These are phyloP conservation scores for Lecanicillium sp. DNA, from an alignment of 2,329 filamentous ascomycete species.

Conservation along the genomic window DNA sequence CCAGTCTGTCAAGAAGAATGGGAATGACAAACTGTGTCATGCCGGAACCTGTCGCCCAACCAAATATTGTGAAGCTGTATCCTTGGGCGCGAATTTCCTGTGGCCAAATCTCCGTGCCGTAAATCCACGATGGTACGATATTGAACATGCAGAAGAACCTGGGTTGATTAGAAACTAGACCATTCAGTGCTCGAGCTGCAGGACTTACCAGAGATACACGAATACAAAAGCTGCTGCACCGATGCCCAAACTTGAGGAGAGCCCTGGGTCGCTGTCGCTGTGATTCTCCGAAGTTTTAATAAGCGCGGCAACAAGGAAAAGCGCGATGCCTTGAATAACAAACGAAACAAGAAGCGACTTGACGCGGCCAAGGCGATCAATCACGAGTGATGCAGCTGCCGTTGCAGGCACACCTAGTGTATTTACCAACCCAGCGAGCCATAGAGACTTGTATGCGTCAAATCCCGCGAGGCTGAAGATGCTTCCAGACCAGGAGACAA, in stretches of 20 bases:
- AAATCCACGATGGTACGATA: slow-evolving; percentile 24
- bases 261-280: slow-evolving; percentile 5
- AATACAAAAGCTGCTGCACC: slow-evolving; percentile 17
- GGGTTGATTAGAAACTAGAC: neutral
- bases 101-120: slow-evolving; percentile 47
- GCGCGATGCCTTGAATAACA: slow-evolving; percentile 18
- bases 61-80: slow-evolving; percentile 50
- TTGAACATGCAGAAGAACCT: slow-evolving; percentile 26
- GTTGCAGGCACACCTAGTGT: slow-evolving; percentile 44
- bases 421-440: slow-evolving; percentile 42
- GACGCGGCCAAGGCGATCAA: slow-evolving; percentile 39
- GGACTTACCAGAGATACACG: slow-evolving; percentile 16
- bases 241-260: slow-evolving; percentile 13
- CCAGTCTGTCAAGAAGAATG: slow-evolving; percentile 41
- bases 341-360: slow-evolving; percentile 21
- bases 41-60: slow-evolving; percentile 51
- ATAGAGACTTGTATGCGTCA: slow-evolving; percentile 15
- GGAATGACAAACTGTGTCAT: slow-evolving; percentile 45
- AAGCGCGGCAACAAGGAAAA: slow-evolving; percentile 23
- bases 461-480: slow-evolving; percentile 17
- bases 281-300: slow-evolving; percentile 20
- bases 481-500: slow-evolving; percentile 25
- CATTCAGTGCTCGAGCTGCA: no score
- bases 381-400: slow-evolving; percentile 40
- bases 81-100: slow-evolving; percentile 50